Conservation (phyloP, 306 rosid genomes). For the Lupinus albus region DNA sequence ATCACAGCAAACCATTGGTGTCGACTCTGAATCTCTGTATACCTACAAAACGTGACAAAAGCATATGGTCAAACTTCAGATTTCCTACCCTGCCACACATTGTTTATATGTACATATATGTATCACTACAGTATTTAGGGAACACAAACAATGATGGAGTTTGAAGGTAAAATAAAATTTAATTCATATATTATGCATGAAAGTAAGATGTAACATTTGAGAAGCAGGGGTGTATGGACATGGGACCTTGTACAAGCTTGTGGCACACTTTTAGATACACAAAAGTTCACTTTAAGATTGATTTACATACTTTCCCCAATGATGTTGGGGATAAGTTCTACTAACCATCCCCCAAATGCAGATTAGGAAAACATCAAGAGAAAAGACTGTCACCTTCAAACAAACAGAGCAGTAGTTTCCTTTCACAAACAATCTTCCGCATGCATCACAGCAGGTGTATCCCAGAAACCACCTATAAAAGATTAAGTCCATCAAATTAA, state of each 20-base stretch:
- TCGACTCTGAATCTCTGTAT: conserved; percentile 97
- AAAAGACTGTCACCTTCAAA: conserved; percentile 69
- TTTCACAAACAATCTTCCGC: conserved; percentile 96
- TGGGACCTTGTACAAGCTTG: conserved; percentile 22
- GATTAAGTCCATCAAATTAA: conserved; percentile 36
- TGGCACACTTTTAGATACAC: neutral
- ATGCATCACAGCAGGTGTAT: conserved; percentile 97
- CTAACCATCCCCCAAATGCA: neutral
- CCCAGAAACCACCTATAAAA: conserved; percentile 94
- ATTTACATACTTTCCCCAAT: neutral
- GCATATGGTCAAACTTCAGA: conserved; percentile 32
- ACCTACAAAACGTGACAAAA: conserved; percentile 62
- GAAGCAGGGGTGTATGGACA: conserved; percentile 8
- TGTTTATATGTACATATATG: conserved; percentile 2
- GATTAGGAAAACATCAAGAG: conserved; percentile 30
- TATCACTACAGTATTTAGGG: neutral
- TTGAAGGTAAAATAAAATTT: conserved; percentile 19
- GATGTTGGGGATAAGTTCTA: neutral
- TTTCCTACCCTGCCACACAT: conserved; percentile 10
- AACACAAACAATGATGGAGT: neutral
- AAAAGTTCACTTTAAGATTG: conserved; percentile 6
- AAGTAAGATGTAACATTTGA: neutral
- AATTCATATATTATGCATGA: neutral
- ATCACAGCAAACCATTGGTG: conserved; percentile 99
- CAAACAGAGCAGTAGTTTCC: conserved; percentile 99